Evolutionary conservation across 805 yeast species (phyloP), one percentile per base, ranked within the genome.

Genomic region (Starmerella bombicola): DNA sequence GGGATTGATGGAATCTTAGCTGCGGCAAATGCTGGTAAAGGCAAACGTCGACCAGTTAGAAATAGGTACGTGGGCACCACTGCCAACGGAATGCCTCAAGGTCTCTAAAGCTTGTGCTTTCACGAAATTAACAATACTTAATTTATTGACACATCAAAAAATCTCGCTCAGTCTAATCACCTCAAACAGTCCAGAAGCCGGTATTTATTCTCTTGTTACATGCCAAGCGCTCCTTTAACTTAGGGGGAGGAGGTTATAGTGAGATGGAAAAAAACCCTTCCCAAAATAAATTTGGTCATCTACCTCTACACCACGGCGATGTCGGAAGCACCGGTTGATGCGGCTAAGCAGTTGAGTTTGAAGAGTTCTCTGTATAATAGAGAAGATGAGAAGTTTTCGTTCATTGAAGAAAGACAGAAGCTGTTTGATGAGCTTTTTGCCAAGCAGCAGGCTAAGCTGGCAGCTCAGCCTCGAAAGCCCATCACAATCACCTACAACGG

Each of bases 401-500:
- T 80, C 59, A 71, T 91, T 54, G 84, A 78, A 30, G 73, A 78
- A 48, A 79, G 98, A 64, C 68, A 80, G 58, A 64, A 71, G 55
- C 59, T 86, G 48, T 91, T 86, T 57, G 93, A 84, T 43, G 71
- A 78, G 60, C 69, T 91, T 51, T 80, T 80, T 67, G 75, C 74
- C 41, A 73, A 78, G 64, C 75, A 80, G 60, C 85, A 83, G 55
- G 86, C 73, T 4, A 74, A 72, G 48, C 64, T 78, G 38, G 81
- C 85, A 17, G 61, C 72, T 19, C 70, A 71, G 67, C 66, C 67
- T 38, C 73, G 76, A 40, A 74, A 67, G 20, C 70, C 83, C 34
- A 77, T 91, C 61, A 73, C 72, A 51, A 71, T 91, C 59, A 80
- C 93, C 39, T 69, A 88, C 62, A 96, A 88, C 54, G 97, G 96